phyloP scores from a whole-genome alignment of 1,139 yeast species.

The Petasospora fabianii region DNA sequence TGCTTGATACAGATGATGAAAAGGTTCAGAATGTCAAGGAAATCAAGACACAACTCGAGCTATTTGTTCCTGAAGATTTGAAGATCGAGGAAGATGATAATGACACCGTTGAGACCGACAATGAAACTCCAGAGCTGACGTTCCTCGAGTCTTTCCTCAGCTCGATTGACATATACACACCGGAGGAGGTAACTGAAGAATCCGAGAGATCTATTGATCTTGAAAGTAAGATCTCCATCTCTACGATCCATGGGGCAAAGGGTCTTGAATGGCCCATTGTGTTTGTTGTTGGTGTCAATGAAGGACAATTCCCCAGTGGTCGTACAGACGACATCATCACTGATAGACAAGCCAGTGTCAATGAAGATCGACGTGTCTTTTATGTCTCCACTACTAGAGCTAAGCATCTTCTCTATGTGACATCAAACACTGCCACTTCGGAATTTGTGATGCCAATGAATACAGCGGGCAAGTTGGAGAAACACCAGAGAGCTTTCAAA shows the following conservation, averaged over 20 bases:
- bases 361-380: conserved; percentile 80
- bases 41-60: conserved; percentile 41
- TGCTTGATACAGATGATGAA: conserved; percentile 30
- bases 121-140: conserved; percentile 4
- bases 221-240: conserved; percentile 37
- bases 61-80: conserved; percentile 36
- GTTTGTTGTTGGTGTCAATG: conserved; percentile 68
- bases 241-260: conserved; percentile 89
- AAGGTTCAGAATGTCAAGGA: conserved; percentile 38
- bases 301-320: conserved; percentile 53
- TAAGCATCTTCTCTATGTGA: conserved; percentile 42
- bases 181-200: conserved; percentile 23
- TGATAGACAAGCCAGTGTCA: conserved; percentile 1
- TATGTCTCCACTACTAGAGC: conserved; percentile 91
- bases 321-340: conserved; percentile 28
- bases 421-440: conserved; percentile 16
- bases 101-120: conserved; percentile 1
- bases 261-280: conserved; percentile 96
- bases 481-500: neutral
- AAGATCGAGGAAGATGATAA: conserved; percentile 9
- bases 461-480: neutral
- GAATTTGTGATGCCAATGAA: conserved; percentile 7
- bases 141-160: conserved; percentile 52
- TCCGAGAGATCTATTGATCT: conserved; percentile 10
- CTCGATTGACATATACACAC: conserved; percentile 55